Base-by-base conservation (phyloP, 805 yeast species). In the Zygosaccharomyces bailii region DNA sequence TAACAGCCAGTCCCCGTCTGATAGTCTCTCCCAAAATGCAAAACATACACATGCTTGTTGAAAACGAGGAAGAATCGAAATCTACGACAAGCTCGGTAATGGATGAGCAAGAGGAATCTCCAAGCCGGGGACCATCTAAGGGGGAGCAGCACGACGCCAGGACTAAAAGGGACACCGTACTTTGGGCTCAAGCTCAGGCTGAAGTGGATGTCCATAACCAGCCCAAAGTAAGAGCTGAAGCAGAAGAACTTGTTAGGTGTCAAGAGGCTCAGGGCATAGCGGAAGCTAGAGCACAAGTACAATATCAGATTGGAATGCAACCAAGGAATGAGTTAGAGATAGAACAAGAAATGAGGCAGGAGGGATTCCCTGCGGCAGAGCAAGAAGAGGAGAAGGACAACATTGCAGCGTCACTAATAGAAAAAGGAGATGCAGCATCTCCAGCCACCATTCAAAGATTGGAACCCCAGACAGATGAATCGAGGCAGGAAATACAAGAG, bases 1-100 rank as follows among this genome's bases (percentile, higher is more conserved):
- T 14, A 4, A 17, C 14, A 9, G 24, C n/a, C 3, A 37, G 31
- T 19, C 46, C 46, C 5, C 48, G 43, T 20, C 30, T 49, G 37
- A 51, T 46, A 19, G 56, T 52, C 29, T 55, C 59, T 5, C 59
- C 59, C 13, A 55, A 53, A 37, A 51, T 53, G 33, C 36, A 46
- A 11, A 50, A 53, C 36, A 55, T 53, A 18, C 57, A 53, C 17
- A 23, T 37, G 32, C 27, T 37, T 17, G 23, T 37, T 10, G 17
- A 37, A 24, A 37, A 24, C 9, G 40, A 37, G 11, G 40, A 16
- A 6, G 32, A 37, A 4, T 24, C 40, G 19, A 5, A 19, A 16
- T 37, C 24, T 37, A 16, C 20, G 24, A 5, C 31, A 6, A n/a
- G 6, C 4, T 27, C 13, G 13, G 31, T 10, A 16, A n/a, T 13